These are phyloP conservation scores for Pestalotiopsis sp. DNA, from an alignment of 2,329 filamentous ascomycete genomes.

Conservation along the genomic window DNA sequence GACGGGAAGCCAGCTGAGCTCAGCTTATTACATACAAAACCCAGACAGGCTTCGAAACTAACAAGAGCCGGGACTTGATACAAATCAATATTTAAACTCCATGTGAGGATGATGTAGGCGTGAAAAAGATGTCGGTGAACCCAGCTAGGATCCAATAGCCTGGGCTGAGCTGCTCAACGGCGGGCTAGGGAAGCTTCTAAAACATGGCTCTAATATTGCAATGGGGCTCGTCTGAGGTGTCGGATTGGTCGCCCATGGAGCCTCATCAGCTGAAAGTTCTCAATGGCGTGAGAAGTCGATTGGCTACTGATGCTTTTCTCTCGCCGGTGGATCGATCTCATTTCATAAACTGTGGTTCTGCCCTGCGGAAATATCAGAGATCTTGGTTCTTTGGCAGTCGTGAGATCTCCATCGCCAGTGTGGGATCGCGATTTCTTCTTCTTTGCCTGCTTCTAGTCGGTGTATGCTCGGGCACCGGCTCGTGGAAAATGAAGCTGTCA, in stretches of 20 bases:
- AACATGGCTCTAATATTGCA: constrained; percentile 5
- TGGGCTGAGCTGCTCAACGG: neutral
- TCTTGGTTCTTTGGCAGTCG: neutral
- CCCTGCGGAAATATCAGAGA: neutral
- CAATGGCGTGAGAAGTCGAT: constrained; percentile 1
- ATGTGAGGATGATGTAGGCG: neutral
- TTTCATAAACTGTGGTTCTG: neutral
- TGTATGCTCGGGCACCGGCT: neutral
- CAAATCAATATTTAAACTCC: constrained; percentile 3
- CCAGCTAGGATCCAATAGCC: constrained; percentile 6
- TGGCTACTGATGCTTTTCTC: neutral
- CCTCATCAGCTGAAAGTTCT: constrained; percentile 1
- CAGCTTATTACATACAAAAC: neutral
- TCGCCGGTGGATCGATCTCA: neutral
- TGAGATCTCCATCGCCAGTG: neutral
- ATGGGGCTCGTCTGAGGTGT: neutral
- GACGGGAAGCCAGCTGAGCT: neutral
- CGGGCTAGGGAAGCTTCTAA: neutral
- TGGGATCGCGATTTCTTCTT: neutral
- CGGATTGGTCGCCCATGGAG: neutral
- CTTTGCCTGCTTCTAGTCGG: neutral
- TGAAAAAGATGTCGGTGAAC: neutral
- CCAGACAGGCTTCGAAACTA: neutral
- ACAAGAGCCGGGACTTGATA: constrained; percentile 1
- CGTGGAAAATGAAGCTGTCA: neutral